Evolutionary conservation across 2,329 filamentous ascomycete species (phyloP).

Genomic region (Sporothrix sp.): DNA sequence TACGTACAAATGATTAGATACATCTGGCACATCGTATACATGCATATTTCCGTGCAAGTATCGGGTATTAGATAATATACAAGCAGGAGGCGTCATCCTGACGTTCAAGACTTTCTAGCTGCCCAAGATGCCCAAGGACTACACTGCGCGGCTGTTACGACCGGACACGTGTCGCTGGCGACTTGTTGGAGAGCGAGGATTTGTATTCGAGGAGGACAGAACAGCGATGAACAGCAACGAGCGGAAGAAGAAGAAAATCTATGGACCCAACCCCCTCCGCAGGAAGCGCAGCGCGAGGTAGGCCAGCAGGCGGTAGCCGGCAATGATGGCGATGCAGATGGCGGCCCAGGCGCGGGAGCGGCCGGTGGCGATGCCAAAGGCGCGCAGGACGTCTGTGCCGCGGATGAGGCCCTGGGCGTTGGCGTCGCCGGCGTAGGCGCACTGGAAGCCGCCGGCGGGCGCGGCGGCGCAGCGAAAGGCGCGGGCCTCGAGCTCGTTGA

Average conservation of each 20-base stretch:
- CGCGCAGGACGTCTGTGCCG: slow-evolving; percentile 58
- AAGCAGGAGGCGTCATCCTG: no score
- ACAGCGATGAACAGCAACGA: no score
- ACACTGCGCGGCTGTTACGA: slow-evolving; percentile 97
- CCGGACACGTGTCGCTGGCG: slow-evolving; percentile 83
- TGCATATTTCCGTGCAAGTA: background rate
- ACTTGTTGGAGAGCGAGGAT: slow-evolving; percentile 37
- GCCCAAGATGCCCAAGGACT: slow-evolving; percentile 98
- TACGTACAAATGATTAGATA: no score
- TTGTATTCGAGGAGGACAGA: no score
- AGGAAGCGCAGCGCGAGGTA: slow-evolving; percentile 9
- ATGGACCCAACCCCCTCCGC: background rate
- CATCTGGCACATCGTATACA: background rate
- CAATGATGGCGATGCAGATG: slow-evolving; percentile 66
- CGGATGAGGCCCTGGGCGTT: slow-evolving; percentile 57
- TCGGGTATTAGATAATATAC: no score
- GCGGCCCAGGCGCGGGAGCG: slow-evolving; percentile 61
- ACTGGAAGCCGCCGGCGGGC: slow-evolving; percentile 40
- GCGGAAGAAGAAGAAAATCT: no score
- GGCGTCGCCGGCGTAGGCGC: slow-evolving; percentile 60
- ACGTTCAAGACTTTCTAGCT: slow-evolving; percentile 97
- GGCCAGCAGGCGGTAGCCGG: slow-evolving; percentile 47
- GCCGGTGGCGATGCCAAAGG: slow-evolving; percentile 59
- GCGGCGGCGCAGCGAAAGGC: slow-evolving; percentile 46
- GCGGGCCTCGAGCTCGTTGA: slow-evolving; percentile 66